Base-by-base conservation (phyloP, 257 asterid species). In the Fraxinus pennsylvanica region DNA sequence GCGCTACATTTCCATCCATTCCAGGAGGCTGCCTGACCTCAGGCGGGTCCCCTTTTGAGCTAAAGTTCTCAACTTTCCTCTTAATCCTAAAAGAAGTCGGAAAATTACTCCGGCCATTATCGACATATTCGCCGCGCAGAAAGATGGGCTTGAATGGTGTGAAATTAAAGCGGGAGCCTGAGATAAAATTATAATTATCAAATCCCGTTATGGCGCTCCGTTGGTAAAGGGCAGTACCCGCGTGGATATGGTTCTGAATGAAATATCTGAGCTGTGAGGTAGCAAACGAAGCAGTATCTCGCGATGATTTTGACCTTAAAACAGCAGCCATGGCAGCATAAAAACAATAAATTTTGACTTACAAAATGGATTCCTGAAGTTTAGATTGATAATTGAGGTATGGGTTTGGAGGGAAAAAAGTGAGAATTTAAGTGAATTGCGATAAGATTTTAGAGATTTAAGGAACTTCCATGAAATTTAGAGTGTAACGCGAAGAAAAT, bases 1-100 rank as follows among this genome's bases (percentile, higher is more conserved):
- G 87, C 68, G 88, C 92, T 84, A 88, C 87, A 84, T 88, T 84
- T 30, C 97, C 95, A 15, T 92, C 96, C 32, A 80, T 87, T 35
- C 89, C 92, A 10, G 97, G 97, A 66, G 95, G 98, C 76, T 95
- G 98, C 99, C 99, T 93, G 35, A 93, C 89, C 92, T 95, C 99
- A 19, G 99, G 99, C 17, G 99, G 99, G 68, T 93, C 99, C 41
- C 98, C 99, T 68, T 86, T 85, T 38, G 96, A 89, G 84, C 88
- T 84, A 5, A 79, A 87, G 65, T 68, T 78, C 76, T 79, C 88
- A 41, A 84, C 65, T 84, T 50, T 82, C 83, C 80, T 76, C 70
- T 72, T 82, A 71, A 77, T 83, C 73, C 79, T 81, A 32, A 35
- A 72, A 47, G 80, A 87, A 68, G 75, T 75, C 21, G 84, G 73